Base-by-base conservation (phyloP, 192 early-diverging fungal genomes). In the Coemansia sp. region DNA sequence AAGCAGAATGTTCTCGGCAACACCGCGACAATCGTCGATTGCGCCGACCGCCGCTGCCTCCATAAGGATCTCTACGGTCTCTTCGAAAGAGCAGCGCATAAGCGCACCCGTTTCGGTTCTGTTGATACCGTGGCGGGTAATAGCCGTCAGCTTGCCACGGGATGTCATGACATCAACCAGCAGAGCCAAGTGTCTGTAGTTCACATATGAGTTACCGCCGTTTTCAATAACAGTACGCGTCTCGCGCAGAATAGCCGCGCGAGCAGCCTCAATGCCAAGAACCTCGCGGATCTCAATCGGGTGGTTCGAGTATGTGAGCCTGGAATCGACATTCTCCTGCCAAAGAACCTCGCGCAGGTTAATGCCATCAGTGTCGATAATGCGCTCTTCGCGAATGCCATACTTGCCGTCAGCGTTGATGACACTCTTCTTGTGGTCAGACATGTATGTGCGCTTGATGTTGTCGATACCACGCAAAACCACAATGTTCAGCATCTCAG, bases 41-140 rank as follows among this genome's bases (percentile, higher is more conserved):
- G 96, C 92, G 65, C 95, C 97, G 20, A 88, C 88, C 43, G 91
- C 89, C 5, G 97, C 95, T 4, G 96, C 94, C 38, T 98, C 95
- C 87, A 99, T 92, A 68, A 99, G 87, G 77, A 98, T 91, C 85
- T 99, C 97, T 0, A 99, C 97, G 0, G 97, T 98, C 85, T 99
- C 97, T 84, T 99, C 97, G 63, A 99, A 99, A 9, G 97, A 96
- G 64, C 92, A 93, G 43, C 96, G 89, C 87, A 96, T 95, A 55
- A 99, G 82, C 9, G 93, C 95, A 54, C 95, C 95, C 2, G 95
- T 92, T 70, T 96, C 95, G 17, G 95, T 91, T 45, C 96, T 88
- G 80, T 97, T 99, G 77, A 99, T 99, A 75, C 97, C 97, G 69
- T 98, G 96, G 57, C 97, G 92, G 3, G 96, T 96, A 72, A 99